phyloP scores from a whole-genome alignment of 441 rosid genomes.

The Corymbia citriodora region DNA sequence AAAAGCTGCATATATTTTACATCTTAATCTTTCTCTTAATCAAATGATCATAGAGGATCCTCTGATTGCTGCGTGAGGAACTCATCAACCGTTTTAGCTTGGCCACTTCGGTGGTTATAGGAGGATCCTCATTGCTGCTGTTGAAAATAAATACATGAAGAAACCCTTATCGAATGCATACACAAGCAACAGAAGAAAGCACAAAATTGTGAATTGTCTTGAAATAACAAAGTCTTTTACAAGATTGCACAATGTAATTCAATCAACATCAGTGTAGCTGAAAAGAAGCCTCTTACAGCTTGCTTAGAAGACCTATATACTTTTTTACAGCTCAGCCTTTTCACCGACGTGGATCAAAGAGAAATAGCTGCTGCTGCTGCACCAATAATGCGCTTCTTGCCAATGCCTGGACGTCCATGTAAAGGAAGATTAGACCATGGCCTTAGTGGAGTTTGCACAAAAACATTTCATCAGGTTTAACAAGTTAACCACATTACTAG shows the following conservation, averaged over 20 bases:
- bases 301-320: constrained; percentile 95
- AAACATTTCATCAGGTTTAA: too few species aligned
- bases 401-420: too few species aligned
- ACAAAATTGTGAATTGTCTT: not conserved
- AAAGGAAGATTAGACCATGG: too few species aligned
- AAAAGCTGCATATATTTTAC: too few species aligned
- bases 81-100: not conserved
- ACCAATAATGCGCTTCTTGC: constrained; percentile 41
- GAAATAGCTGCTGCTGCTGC: constrained; percentile 94
- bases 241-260: not conserved
- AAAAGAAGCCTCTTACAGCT: constrained; percentile 54
- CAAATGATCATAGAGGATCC: not conserved
- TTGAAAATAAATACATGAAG: not conserved
- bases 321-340: constrained; percentile 90
- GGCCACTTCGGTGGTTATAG: not conserved
- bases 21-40: too few species aligned
- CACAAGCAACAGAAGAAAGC: not conserved
- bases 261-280: not conserved
- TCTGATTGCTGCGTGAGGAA: not conserved
- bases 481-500: not conserved
- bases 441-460: too few species aligned
- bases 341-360: constrained; percentile 77
- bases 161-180: not conserved
- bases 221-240: not conserved
- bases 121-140: not conserved